Base-by-base conservation (phyloP, 2,329 filamentous ascomycete species). In the Blumeria graminis region DNA sequence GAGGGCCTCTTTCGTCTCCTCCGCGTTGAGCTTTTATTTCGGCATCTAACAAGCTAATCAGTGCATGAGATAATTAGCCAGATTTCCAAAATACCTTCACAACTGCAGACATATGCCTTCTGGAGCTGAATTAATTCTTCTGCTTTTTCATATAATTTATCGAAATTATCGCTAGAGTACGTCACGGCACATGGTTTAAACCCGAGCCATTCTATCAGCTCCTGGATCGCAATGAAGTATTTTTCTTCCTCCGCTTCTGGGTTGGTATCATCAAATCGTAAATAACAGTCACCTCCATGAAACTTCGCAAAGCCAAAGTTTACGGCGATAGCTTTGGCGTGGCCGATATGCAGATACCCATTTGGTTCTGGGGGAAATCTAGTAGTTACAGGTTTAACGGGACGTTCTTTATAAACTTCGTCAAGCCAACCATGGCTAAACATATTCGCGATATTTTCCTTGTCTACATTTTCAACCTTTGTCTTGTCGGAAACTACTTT, bases 181-280 rank as follows among this genome's bases (percentile, higher is more conserved):
- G 90, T 95, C 62, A 94, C 80, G 60, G 76, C 76, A 62, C 76
- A 76, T 0, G 89, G 89, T 61, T 77, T 81, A 65, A 94, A 95
- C 6, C 65, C 65, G 6, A 95, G 74, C 92, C 92, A 96, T 62
- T 75, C 71, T 55, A 95, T 77, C 66, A 90, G 87, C 60, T 95
- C 87, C 64, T 86, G 74, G 62, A 96, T 96, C n/a, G 86, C 84
- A 10, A 76, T 77, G 66, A 93, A 93, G 69, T 89, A 96, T 58
- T 82, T 76, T 69, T 94, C 86, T 67, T 95, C 85, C 68, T 96
- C 92, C 52, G 85, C 86, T 61, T 89, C 86, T 1, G 92, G 92
- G 68, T 96, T 96, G 13, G 92, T 96, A 64, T 96, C 92, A 67
- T 96, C 92, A 68, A 86, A 94, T 63, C 90, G 77, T 59, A 88